Conservation (phyloP, 2,329 filamentous ascomycete species). For the Davidsoniella neocaledoniae region DNA sequence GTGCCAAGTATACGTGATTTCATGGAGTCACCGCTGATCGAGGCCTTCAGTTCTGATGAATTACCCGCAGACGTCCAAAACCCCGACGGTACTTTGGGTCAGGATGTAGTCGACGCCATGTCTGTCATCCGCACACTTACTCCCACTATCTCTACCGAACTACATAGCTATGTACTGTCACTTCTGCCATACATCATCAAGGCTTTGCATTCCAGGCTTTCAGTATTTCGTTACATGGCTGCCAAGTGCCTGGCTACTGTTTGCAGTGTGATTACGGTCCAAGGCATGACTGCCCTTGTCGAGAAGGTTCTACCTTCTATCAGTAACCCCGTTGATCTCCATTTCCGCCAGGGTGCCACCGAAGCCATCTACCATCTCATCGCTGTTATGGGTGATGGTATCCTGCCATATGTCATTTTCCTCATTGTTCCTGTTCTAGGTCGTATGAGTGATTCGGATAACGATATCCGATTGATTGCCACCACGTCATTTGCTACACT, state of each 20-base stretch:
- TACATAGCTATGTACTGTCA: constrained; percentile 66
- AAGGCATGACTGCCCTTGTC: constrained; percentile 90
- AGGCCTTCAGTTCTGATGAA: constrained; percentile 49
- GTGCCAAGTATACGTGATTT: constrained; percentile 67
- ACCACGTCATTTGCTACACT: constrained; percentile 95
- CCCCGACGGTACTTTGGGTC: constrained; percentile 59
- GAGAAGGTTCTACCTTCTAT: constrained; percentile 86
- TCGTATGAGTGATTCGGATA: constrained; percentile 96
- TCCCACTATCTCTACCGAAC: constrained; percentile 64
- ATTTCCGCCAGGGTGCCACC: constrained; percentile 80
- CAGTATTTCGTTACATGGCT: constrained; percentile 88
- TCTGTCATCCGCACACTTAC: constrained; percentile 82
- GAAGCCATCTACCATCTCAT: constrained; percentile 96
- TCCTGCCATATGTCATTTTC: constrained; percentile 96
- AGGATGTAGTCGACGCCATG: constrained; percentile 85
- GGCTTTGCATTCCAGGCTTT: constrained; percentile 72
- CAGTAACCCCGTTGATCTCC: constrained; percentile 74
- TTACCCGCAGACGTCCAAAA: constrained; percentile 59
- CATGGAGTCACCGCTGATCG: constrained; percentile 65
- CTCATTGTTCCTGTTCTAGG: constrained; percentile 92
- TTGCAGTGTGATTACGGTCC: constrained; percentile 87
- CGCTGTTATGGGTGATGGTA: constrained; percentile 92
- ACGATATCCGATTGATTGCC: constrained; percentile 82
- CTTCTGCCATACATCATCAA: constrained; percentile 76
- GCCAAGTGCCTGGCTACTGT: constrained; percentile 95